These are phyloP conservation scores for Fusarium bactridioides DNA, from an alignment of 2,329 filamentous ascomycete species.

Conservation along the genomic window DNA sequence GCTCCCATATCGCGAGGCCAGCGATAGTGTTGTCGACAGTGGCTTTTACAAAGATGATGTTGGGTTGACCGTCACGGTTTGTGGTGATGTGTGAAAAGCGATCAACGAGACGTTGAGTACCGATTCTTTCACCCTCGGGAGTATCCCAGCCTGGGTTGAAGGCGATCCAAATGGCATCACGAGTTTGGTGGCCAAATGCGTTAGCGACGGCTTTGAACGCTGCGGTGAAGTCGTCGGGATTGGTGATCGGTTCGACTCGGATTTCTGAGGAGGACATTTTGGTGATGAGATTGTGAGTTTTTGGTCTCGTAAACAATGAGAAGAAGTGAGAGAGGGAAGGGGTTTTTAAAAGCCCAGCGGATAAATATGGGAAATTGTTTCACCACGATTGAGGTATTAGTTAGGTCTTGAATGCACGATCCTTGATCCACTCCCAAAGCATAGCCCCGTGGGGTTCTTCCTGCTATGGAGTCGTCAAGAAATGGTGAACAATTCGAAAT, in stretches of 20 bases:
- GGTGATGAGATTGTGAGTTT: not conserved
- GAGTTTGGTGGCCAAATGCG: slow-evolving; percentile 59
- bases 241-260: slow-evolving; percentile 41
- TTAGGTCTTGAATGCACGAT: slow-evolving; percentile 19
- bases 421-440: slow-evolving; percentile 17
- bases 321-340: not conserved
- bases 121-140: slow-evolving; percentile 50
- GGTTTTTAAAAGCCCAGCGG: not conserved
- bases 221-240: slow-evolving; percentile 39
- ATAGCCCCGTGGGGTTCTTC: slow-evolving; percentile 1
- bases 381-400: slow-evolving; percentile 12
- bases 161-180: slow-evolving; percentile 59
- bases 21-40: slow-evolving; percentile 55
- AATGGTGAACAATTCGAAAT: not conserved
- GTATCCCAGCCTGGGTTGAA: slow-evolving; percentile 65
- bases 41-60: slow-evolving; percentile 63
- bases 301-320: not conserved
- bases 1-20: slow-evolving; percentile 64
- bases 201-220: slow-evolving; percentile 39
- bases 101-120: slow-evolving; percentile 49
- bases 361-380: not conserved
- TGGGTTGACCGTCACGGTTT: slow-evolving; percentile 55
- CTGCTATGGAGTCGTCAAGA: not conserved
- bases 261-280: slow-evolving; percentile 13
- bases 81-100: slow-evolving; percentile 51